Base-by-base conservation (phyloP, 2,329 filamentous ascomycete genomes). In the Aspergillus nomiae region DNA sequence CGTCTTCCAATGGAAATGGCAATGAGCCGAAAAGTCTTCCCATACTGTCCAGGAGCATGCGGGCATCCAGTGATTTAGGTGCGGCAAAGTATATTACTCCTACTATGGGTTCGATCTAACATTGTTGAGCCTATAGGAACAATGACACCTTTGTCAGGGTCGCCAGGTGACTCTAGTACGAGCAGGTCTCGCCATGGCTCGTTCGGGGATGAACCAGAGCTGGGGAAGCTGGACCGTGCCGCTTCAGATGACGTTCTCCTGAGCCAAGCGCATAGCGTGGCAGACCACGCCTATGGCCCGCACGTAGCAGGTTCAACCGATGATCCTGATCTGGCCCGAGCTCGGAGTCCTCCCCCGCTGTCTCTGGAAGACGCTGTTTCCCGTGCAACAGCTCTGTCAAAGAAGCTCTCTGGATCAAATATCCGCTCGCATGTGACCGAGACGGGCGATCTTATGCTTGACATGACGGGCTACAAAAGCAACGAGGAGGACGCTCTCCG, bases 401-500 rank as follows among this genome's bases (percentile, higher is more conserved):
- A 92, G 74, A 94, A 94, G 76, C 85, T 99, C 3, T 92, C 92
- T 53, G 90, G 88, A 3, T 95, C 91, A 55, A 97, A 98, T 73
- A 98, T 99, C 63, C 92, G 93, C 7, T 95, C 90, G 62, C 90
- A 92, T 67, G 89, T 99, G n/a, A 98, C 91, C 1, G 93, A 96
- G 62, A 90, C 87, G 0, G 95, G 95, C 19, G 95, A 99, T 77
- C 82, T 99, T 60, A 98, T 98, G 93, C 82, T 99, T 58, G 95
- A 99, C 76, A 97, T 99, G 94, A 94, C 93, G 0, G 92, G 92
- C 0, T 97, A 97, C 81, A 98, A 97, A 78, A 92, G 90, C 75
- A 96, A 89, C 72, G 94, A 98, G 69, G 92, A 96, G 71, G 94
- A 98, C 70, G 91, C 94, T 7, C 84, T 98, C 59, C 89, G 92